Percentiles rank a stretch among this genome's conserved stretches.
These are phyloP conservation scores for Musa itinerans DNA, from an alignment of 176 grass and related monocot genomes.

Conservation along the genomic window DNA sequence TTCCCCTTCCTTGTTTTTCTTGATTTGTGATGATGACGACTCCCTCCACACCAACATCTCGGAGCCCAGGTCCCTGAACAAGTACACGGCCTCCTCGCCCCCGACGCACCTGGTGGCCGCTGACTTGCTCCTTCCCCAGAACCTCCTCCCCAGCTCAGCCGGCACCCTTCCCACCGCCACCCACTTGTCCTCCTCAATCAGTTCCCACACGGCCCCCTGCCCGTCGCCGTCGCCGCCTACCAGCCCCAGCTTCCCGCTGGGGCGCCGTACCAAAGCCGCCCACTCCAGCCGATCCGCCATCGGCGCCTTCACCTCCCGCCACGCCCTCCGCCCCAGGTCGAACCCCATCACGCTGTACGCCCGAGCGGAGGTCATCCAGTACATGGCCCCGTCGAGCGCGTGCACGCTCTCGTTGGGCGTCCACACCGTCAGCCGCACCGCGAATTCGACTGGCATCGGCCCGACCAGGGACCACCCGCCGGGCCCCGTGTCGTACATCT, in stretches of 20 bases:
- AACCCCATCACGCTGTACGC: slow-evolving; percentile 39
- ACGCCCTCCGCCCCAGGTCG: slow-evolving; percentile 26
- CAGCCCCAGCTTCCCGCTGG: slow-evolving; percentile 24
- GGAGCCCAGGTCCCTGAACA: slow-evolving; percentile 34
- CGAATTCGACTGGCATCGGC: slow-evolving; percentile 34
- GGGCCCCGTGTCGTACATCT: slow-evolving; percentile 25
- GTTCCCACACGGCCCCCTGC: slow-evolving; percentile 31
- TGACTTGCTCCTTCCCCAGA: not conserved
- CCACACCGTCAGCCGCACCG: slow-evolving; percentile 42
- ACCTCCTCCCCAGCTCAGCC: slow-evolving; percentile 16
- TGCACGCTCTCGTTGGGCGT: slow-evolving; percentile 37
- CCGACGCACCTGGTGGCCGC: slow-evolving; percentile 25
- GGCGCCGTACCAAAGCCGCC: slow-evolving; percentile 27
- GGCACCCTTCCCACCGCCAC: slow-evolving; percentile 15
- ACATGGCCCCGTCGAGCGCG: slow-evolving; percentile 23
- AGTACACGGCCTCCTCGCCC: slow-evolving; percentile 19
- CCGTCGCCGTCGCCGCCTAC: slow-evolving; percentile 18
- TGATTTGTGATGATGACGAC: not conserved
- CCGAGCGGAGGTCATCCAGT: slow-evolving; percentile 42
- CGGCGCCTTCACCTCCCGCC: slow-evolving; percentile 36
- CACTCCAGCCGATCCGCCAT: slow-evolving; percentile 34
- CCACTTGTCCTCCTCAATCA: slow-evolving; percentile 8
- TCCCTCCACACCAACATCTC: slow-evolving; percentile 34
- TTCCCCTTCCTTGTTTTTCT: not conserved
- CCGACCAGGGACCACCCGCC: slow-evolving; percentile 21